phyloP scores from a whole-genome alignment of 208 protist genomes.

The Dictyostelium gargantuum region DNA sequence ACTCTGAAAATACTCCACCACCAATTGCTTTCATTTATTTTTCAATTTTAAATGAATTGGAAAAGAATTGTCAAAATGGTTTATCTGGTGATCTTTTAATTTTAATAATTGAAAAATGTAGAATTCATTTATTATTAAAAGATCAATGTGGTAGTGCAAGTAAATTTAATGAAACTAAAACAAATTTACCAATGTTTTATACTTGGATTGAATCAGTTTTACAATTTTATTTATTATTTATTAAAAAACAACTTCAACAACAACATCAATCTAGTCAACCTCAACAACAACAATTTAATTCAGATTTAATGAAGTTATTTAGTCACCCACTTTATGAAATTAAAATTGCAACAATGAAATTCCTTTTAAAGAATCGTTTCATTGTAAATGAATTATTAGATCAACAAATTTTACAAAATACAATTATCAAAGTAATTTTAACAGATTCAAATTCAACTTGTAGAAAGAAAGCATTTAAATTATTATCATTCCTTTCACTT shows the following conservation, averaged over 20 bases:
- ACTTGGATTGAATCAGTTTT: background rate
- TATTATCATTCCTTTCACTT: background rate
- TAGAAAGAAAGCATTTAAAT: background rate
- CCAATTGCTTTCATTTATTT: background rate
- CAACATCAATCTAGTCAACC: background rate
- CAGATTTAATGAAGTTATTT: background rate
- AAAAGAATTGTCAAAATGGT: background rate
- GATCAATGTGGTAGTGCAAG: background rate
- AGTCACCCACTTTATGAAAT: conserved; percentile 29
- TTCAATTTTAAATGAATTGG: conserved; percentile 3
- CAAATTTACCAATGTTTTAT: background rate
- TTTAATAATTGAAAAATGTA: background rate
- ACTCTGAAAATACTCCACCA: background rate
- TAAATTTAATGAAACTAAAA: background rate
- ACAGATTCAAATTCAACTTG: background rate
- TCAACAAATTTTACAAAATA: background rate
- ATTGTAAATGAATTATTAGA: background rate
- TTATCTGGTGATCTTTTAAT: background rate
- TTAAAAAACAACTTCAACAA: background rate
- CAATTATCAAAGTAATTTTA: background rate
- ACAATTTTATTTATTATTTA: background rate
- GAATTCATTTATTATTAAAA: background rate
- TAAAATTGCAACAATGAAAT: conserved; percentile 14
- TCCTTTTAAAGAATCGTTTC: background rate
- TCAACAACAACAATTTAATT: background rate